Conservation (phyloP, 805 yeast species). For the Teunomyces pallodes region DNA sequence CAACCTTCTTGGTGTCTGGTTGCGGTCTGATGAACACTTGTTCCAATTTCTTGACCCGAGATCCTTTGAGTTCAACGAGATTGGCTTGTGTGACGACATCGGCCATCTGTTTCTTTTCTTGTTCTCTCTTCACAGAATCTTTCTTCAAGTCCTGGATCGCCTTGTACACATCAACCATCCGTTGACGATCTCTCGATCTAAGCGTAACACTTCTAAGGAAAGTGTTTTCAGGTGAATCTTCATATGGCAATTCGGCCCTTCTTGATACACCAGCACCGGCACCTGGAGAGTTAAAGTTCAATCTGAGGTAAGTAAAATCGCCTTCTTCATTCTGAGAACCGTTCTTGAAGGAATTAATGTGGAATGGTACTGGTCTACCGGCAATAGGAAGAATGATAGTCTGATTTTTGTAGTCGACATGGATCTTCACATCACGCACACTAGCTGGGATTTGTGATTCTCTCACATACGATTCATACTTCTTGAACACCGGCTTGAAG, state of each 20-base stretch:
- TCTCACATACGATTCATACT: slow-evolving; percentile 90
- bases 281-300: slow-evolving; percentile 93
- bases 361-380: slow-evolving; percentile 98
- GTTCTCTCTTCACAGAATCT: slow-evolving; percentile 85
- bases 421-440: slow-evolving; percentile 80
- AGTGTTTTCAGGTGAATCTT: slow-evolving; percentile 80
- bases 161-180: slow-evolving; percentile 86
- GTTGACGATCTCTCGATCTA: slow-evolving; percentile 85
- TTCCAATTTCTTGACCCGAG: slow-evolving; percentile 84
- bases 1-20: slow-evolving; percentile 94
- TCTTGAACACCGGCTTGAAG: slow-evolving; percentile 73
- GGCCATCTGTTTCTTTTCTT: slow-evolving; percentile 85
- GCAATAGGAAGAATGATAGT: slow-evolving; percentile 86
- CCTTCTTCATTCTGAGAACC: slow-evolving; percentile 97
- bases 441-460: slow-evolving; percentile 87
- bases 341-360: slow-evolving; percentile 87
- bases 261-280: slow-evolving; percentile 66
- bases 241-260: slow-evolving; percentile 84
- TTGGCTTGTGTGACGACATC: slow-evolving; percentile 93
- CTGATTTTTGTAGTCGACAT: slow-evolving; percentile 84
- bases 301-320: slow-evolving; percentile 83
- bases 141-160: slow-evolving; percentile 90
- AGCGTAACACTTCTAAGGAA: slow-evolving; percentile 84
- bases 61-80: slow-evolving; percentile 74
- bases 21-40: slow-evolving; percentile 90